phyloP scores from a whole-genome alignment of 1,139 yeast species.

The Hemisphaericaspora subhashii region DNA sequence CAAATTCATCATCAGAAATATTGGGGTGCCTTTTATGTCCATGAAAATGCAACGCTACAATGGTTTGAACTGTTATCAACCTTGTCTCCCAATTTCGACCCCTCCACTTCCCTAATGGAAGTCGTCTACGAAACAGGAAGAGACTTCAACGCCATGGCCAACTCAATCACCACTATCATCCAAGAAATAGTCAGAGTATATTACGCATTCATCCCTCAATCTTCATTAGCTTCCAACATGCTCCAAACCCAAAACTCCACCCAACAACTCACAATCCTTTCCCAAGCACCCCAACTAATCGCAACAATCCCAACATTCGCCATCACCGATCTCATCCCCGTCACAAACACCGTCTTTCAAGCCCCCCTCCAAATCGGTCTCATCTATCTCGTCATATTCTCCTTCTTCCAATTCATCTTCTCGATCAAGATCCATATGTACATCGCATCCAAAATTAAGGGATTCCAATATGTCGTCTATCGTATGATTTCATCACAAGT shows the following conservation, averaged over 20 bases:
- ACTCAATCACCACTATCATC: constrained; percentile 21
- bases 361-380: constrained; percentile 36
- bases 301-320: constrained; percentile 25
- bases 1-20: constrained; percentile 32
- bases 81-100: constrained; percentile 18
- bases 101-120: constrained; percentile 20
- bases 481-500: constrained; percentile 43
- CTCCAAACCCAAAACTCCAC: constrained; percentile 20
- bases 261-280: constrained; percentile 18
- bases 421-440: constrained; percentile 26
- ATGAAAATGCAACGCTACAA: constrained; percentile 26
- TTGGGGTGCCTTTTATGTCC: constrained; percentile 32
- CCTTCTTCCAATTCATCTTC: constrained; percentile 34
- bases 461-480: constrained; percentile 38
- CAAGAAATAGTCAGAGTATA: constrained; percentile 18
- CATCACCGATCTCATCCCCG: constrained; percentile 24
- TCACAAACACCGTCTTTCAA: constrained; percentile 23
- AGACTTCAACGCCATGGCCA: constrained; percentile 30
- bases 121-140: constrained; percentile 34
- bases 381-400: constrained; percentile 31
- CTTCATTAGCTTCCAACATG: constrained; percentile 22
- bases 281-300: constrained; percentile 24
- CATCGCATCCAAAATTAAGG: constrained; percentile 31
- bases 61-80: constrained; percentile 20
- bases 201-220: constrained; percentile 17